Base-by-base conservation (phyloP, 2,329 filamentous ascomycete genomes). In the Colletotrichum noveboracense region DNA sequence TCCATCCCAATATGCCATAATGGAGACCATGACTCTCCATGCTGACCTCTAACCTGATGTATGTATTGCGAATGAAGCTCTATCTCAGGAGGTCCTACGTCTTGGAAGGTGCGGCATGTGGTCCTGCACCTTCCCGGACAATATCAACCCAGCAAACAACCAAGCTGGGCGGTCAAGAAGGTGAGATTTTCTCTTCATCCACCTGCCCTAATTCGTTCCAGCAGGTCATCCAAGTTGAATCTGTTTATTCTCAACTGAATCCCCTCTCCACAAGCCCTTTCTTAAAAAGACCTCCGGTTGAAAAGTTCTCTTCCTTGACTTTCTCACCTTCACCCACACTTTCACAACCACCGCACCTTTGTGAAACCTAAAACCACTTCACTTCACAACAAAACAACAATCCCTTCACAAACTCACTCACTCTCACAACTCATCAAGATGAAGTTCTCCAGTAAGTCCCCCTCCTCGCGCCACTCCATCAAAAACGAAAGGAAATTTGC, bases 11-110 rank as follows among this genome's bases (percentile, higher is more conserved):
- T 13, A 21, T 24, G 6, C n/a, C n/a, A 52, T 4, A 13, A 52
- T 52, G 2, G 4, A 24, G 10, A 0, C 1, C 43, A 21, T 13
- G n/a, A 1, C 3, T 52, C 1, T 21, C 0, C 1, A 13, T 52
- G 0, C n/a, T 7, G 1, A 7, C 12, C n/a, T 21, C 43, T 52
- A n/a, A 52, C 6, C 43, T 52, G 10, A 21, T 21, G n/a, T 21
- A 1, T 24, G 6, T 13, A 21, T 2, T 48, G 43, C 21, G 5
- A 48, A n/a, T n/a, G 3, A 4, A 21, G 38, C 8, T n/a, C 18
- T 3, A 1, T 43, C 18, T n/a, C 18, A 12, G 9, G 9, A 4
- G 38, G 38, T n/a, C 12, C 5, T 0, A 1, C 0, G 3, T 52
- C 43, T 52, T 21, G n/a, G n/a, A 52, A 52, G n/a, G 43, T 21